phyloP scores from a whole-genome alignment of 1,284 basidiomycete species.

The Vanrija sp. region DNA sequence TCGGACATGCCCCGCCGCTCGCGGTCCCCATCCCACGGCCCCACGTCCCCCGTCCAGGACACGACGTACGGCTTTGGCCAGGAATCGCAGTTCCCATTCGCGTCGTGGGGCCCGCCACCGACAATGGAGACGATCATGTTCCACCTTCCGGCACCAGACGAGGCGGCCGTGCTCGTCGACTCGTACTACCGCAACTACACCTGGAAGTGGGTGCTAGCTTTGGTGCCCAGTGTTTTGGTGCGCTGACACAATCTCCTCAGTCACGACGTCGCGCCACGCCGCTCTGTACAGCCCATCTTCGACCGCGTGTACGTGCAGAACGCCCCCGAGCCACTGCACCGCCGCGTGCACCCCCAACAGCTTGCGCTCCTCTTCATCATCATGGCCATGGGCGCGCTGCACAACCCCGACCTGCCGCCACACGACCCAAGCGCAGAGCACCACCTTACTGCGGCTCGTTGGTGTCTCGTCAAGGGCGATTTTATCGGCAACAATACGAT shows the following conservation, averaged over 20 bases:
- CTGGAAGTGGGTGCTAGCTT: no score
- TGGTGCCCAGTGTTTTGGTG: no score
- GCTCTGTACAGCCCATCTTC: conserved; percentile 26
- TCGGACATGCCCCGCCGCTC: neutral
- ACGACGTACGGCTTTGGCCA: neutral
- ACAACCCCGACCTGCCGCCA: conserved; percentile 38
- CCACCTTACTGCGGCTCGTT: conserved; percentile 26
- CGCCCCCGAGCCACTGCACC: neutral
- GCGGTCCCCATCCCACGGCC: neutral
- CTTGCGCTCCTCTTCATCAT: conserved; percentile 36
- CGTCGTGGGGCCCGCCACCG: conserved; percentile 10
- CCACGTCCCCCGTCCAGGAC: neutral
- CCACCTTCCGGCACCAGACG: conserved; percentile 27
- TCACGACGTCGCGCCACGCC: conserved; percentile 30
- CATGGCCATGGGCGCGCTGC: conserved; percentile 37
- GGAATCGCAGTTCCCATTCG: conserved; percentile 13
- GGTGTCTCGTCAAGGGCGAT: conserved; percentile 36
- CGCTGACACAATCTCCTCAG: conserved; percentile 8
- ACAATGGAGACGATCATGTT: conserved; percentile 14
- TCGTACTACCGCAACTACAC: conserved; percentile 32
- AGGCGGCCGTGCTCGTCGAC: conserved; percentile 29
- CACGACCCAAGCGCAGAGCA: conserved; percentile 35
- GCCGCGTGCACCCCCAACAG: conserved; percentile 28
- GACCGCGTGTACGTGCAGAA: conserved; percentile 17
- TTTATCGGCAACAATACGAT: conserved; percentile 37